phyloP scores from a whole-genome alignment of 2,329 filamentous ascomycete species.

The Ciborinia camelliae region DNA sequence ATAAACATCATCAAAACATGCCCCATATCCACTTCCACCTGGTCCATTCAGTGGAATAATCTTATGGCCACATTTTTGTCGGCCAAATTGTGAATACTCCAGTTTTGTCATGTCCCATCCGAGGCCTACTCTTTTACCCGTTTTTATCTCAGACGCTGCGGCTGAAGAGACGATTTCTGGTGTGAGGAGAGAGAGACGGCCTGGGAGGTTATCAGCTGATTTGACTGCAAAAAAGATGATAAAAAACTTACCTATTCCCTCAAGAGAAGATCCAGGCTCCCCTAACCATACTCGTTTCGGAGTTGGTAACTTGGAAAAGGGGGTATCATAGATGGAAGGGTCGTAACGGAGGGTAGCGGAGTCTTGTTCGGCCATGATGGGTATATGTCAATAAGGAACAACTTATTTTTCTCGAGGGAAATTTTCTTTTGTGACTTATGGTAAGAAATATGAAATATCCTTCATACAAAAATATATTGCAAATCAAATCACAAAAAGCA shows the following conservation, averaged over 20 bases:
- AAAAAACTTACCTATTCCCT: conserved; percentile 24
- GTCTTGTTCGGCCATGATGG: conserved; percentile 2
- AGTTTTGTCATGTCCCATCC: conserved; percentile 55
- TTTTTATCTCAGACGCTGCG: conserved; percentile 49
- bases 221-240: background rate
- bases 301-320: conserved; percentile 26
- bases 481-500: background rate
- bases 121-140: conserved; percentile 50
- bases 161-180: conserved; percentile 49
- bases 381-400: background rate
- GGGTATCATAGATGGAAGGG: conserved; percentile 26
- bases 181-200: conserved; percentile 48
- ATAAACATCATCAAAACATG: conserved; percentile 50
- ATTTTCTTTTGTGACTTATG: no score
- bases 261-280: conserved; percentile 24
- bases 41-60: conserved; percentile 47
- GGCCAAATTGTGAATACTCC: conserved; percentile 52
- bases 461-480: no score
- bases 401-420: background rate
- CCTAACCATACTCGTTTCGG: conserved; percentile 30
- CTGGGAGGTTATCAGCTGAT: conserved; percentile 10
- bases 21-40: conserved; percentile 33
- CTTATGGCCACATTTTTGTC: conserved; percentile 49
- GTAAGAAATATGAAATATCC: no score
- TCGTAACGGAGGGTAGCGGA: conserved; percentile 22